Conservation (phyloP, 179 eudicot species). For the Spinacia oleracea region DNA sequence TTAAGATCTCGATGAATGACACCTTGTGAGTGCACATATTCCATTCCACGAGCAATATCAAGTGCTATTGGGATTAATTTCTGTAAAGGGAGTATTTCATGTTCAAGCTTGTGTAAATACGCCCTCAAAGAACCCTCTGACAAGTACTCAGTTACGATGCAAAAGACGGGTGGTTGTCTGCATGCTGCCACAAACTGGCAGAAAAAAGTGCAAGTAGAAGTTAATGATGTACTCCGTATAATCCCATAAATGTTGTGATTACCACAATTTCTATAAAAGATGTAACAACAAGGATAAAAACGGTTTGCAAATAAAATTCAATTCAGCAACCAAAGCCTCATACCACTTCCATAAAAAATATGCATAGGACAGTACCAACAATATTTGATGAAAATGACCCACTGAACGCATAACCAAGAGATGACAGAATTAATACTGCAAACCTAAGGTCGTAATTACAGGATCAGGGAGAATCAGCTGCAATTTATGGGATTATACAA, state of each 20-base stretch:
- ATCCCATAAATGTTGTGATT: not conserved
- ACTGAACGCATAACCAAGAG: not conserved
- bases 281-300: not conserved
- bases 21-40: constrained; percentile 77
- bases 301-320: too few species aligned
- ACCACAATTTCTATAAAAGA: not conserved
- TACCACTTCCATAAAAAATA: not conserved
- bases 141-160: constrained; percentile 74
- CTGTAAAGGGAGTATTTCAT: constrained; percentile 48
- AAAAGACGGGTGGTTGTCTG: constrained; percentile 72
- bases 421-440: not conserved
- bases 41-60: constrained; percentile 85
- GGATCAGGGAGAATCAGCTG: not conserved
- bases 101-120: constrained; percentile 77
- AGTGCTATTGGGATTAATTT: constrained; percentile 56
- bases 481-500: not conserved
- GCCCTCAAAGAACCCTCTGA: constrained; percentile 84
- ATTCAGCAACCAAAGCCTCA: not conserved
- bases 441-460: constrained; percentile 4
- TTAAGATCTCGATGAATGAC: constrained; percentile 85
- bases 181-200: constrained; percentile 80
- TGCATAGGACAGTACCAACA: not conserved
- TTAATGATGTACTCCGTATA: not conserved
- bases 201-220: not conserved
- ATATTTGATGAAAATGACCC: not conserved